Evolutionary conservation across 2,329 filamentous ascomycete species (phyloP), one percentile per base, ranked within the genome.

Genomic region (Fusarium sp.): DNA sequence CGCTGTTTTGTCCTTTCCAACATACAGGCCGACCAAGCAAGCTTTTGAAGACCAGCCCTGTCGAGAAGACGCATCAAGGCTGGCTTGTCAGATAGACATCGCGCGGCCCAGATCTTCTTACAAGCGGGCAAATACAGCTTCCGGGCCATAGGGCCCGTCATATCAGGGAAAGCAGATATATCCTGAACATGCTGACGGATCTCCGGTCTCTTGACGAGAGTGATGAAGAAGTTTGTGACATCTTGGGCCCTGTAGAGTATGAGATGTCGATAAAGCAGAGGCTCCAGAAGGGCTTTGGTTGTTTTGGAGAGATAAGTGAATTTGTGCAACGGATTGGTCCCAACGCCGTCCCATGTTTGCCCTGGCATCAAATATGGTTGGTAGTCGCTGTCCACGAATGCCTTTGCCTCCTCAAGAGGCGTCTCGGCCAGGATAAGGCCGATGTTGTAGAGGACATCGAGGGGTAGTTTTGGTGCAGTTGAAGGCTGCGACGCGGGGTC

Each of bases 241-340:
- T 71, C 48, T 13, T 41, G 39, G 4, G 59, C 48, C 2, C 22
- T 52, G 7, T 30, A 28, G 11, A 72, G 50, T n/a, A 32, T 39
- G 8, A 71, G 20, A 44, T 66, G 41, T 5, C 69, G 67, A 17
- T 66, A 72, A 7, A 71, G 58, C 7, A 71, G 30, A 19, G 69
- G 63, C 22, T 68, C 63, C 22, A 71, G 47, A 7, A 71, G 7
- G 14, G 35, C 44, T 22, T 32, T 68, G 11, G 63, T 66, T 6
- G 59, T 44, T 22, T 37, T 66, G 19, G 69, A 71, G 2, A 43
- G 8, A 22, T 72, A 68, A 1, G 69, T 70, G 9, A 71, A 13
- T 17, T 41, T 39, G 7, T 32, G 56, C 1, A 71, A 32, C 6
- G 60, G 19, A 15, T n/a, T 49, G 10, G 40, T n/a, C 7, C 8